These are phyloP conservation scores for Ganoderma lucidum DNA, from an alignment of 1,284 basidiomycete species.

Conservation along the genomic window DNA sequence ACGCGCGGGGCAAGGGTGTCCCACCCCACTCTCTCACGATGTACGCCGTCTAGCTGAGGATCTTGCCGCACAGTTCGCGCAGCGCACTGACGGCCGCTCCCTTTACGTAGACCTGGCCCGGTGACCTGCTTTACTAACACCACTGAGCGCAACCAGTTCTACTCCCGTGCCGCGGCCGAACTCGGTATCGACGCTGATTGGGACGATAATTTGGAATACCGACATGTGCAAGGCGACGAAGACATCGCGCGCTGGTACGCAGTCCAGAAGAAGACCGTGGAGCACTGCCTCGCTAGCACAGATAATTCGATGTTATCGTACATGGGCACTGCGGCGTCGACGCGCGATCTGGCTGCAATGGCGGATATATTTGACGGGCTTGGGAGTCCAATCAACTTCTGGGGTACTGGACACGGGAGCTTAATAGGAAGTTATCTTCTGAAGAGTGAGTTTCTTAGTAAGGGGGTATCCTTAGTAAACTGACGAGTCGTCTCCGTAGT, in stretches of 20 bases:
- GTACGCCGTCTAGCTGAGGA: neutral
- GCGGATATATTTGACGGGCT: slow-evolving; percentile 26
- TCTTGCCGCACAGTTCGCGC: neutral
- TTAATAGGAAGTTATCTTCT: slow-evolving; percentile 26
- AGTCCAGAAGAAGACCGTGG: slow-evolving; percentile 14
- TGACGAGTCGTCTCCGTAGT: slow-evolving; percentile 9
- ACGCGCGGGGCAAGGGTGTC: slow-evolving; percentile 16
- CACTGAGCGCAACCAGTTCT: slow-evolving; percentile 11
- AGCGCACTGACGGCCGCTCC: neutral
- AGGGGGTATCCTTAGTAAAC: neutral
- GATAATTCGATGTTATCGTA: slow-evolving; percentile 14
- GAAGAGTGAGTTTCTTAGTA: slow-evolving; percentile 17
- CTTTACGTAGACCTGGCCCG: slow-evolving; percentile 11
- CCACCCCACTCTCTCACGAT: slow-evolving; percentile 11
- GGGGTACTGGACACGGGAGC: slow-evolving; percentile 21
- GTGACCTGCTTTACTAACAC: slow-evolving; percentile 14
- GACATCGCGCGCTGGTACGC: slow-evolving; percentile 8
- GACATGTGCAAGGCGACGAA: neutral
- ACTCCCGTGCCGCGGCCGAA: neutral
- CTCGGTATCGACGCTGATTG: slow-evolving; percentile 3
- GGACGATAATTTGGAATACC: neutral
- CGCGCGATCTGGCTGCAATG: slow-evolving; percentile 25
- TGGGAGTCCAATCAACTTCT: slow-evolving; percentile 25
- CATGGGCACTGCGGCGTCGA: slow-evolving; percentile 26
- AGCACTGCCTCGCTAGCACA: slow-evolving; percentile 8